Percentiles rank a stretch among this genome's conserved stretches.
Evolutionary conservation across 148 eudicot species (phyloP).

Genomic region (Mesembryanthemum crystallinum): DNA sequence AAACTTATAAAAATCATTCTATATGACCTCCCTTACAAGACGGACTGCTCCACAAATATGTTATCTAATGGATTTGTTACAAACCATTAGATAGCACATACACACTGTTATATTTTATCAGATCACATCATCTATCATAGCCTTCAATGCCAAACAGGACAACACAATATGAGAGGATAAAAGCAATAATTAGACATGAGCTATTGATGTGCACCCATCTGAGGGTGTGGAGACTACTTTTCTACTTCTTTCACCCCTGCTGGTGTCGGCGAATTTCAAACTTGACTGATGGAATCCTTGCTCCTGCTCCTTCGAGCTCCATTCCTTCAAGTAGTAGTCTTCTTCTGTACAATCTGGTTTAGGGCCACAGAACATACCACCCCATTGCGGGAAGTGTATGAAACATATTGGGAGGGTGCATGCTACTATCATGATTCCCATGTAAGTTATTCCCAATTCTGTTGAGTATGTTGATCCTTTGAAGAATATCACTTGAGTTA

Average conservation of each 20-base stretch:
- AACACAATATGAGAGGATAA: not conserved
- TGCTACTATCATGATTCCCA: slow-evolving; percentile 83
- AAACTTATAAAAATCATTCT: no score
- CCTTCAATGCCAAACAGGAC: not conserved
- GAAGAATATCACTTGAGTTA: slow-evolving; percentile 80
- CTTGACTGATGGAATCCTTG: slow-evolving; percentile 46
- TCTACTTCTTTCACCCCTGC: slow-evolving; percentile 53
- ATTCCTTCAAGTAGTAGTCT: slow-evolving; percentile 66
- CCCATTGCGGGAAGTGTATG: slow-evolving; percentile 82
- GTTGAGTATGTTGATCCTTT: slow-evolving; percentile 64
- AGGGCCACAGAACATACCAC: slow-evolving; percentile 78
- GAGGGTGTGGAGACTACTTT: slow-evolving; percentile 28
- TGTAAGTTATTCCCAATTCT: slow-evolving; percentile 60
- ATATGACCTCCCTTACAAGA: no score
- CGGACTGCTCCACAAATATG: no score
- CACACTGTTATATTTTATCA: no score
- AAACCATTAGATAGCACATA: no score
- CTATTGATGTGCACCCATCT: slow-evolving; percentile 13
- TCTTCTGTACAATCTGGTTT: slow-evolving; percentile 47
- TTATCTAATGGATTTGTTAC: no score
- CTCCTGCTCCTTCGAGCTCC: slow-evolving; percentile 48
- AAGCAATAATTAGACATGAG: slow-evolving; percentile 18
- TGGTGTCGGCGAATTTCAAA: slow-evolving; percentile 56
- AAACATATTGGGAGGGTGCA: slow-evolving; percentile 49
- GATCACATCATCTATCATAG: no score